A percentile compares a stretch with the other conserved stretches of the same genome.
phyloP scores from a whole-genome alignment of 1,284 basidiomycete species.

The Golubevia pallescens region DNA sequence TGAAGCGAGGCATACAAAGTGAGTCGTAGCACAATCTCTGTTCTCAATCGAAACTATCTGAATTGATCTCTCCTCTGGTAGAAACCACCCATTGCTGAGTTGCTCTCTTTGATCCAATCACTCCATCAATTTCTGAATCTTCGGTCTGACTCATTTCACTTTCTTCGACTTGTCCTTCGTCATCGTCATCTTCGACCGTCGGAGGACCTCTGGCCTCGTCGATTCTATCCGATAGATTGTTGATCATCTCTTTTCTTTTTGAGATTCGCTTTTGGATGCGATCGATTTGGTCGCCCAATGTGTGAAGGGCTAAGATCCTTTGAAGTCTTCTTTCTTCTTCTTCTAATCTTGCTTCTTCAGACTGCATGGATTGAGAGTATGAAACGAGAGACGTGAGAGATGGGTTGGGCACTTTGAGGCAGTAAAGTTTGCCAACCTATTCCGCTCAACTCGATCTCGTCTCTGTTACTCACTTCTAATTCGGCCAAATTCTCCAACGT shows the following conservation, averaged over 20 bases:
- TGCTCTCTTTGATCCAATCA: background rate
- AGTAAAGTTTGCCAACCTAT: too few relatives aligned
- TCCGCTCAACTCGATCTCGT: too few relatives aligned
- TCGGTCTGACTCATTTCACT: background rate
- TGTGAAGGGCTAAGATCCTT: background rate
- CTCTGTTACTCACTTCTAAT: too few relatives aligned
- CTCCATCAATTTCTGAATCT: background rate
- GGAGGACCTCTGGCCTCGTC: background rate
- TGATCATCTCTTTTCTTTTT: background rate
- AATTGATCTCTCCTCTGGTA: too few relatives aligned
- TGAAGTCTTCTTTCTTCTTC: background rate
- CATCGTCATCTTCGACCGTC: background rate
- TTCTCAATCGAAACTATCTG: too few relatives aligned
- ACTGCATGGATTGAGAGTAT: too few relatives aligned
- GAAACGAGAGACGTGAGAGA: too few relatives aligned
- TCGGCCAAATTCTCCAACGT: too few relatives aligned
- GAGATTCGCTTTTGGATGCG: background rate
- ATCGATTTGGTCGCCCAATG: background rate
- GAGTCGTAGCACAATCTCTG: too few relatives aligned
- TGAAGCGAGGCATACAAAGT: too few relatives aligned
- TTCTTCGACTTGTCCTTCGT: background rate
- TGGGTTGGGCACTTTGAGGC: too few relatives aligned
- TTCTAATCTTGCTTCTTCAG: too few relatives aligned
- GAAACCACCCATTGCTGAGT: background rate
- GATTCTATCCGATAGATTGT: background rate